Evolutionary conservation across 2,329 filamentous ascomycete species (phyloP).

Genomic region (Cytospora piceicola): DNA sequence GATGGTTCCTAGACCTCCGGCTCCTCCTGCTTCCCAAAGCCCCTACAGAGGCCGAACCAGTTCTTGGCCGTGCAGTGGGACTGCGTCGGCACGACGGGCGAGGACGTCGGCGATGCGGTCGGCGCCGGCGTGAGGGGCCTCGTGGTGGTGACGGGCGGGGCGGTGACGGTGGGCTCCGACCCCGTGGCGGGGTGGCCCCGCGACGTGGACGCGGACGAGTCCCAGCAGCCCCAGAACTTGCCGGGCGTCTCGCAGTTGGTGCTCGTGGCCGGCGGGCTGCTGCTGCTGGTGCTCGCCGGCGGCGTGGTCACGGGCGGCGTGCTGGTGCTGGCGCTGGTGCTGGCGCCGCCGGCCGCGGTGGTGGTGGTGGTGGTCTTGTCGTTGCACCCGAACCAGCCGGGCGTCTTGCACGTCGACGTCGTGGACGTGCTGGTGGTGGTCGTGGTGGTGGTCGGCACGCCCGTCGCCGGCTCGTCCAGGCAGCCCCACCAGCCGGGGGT

Average conservation of each 20-base stretch:
- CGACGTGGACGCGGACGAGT: constrained; percentile 40
- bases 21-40: constrained; percentile 39
- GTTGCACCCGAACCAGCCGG: constrained; percentile 71
- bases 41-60: constrained; percentile 49
- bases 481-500: constrained; percentile 94
- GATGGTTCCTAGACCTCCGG: constrained; percentile 32
- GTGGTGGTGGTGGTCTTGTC: constrained; percentile 50
- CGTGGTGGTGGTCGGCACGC: constrained; percentile 44
- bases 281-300: constrained; percentile 45
- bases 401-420: constrained; percentile 59
- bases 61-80: constrained; percentile 43
- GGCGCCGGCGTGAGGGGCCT: constrained; percentile 39
- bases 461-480: constrained; percentile 66
- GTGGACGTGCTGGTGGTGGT: constrained; percentile 50
- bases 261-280: constrained; percentile 38
- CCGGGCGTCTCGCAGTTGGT: constrained; percentile 55
- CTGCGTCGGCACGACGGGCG: constrained; percentile 30
- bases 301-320: constrained; percentile 35
- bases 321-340: constrained; percentile 40
- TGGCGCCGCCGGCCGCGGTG: constrained; percentile 40
- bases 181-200: constrained; percentile 27
- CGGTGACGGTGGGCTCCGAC: constrained; percentile 35
- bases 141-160: constrained; percentile 35
- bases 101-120: constrained; percentile 37
- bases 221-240: constrained; percentile 59